Conservation (phyloP, 225 moss, liverwort and hornwort genomes). For the Asterella californica region DNA sequence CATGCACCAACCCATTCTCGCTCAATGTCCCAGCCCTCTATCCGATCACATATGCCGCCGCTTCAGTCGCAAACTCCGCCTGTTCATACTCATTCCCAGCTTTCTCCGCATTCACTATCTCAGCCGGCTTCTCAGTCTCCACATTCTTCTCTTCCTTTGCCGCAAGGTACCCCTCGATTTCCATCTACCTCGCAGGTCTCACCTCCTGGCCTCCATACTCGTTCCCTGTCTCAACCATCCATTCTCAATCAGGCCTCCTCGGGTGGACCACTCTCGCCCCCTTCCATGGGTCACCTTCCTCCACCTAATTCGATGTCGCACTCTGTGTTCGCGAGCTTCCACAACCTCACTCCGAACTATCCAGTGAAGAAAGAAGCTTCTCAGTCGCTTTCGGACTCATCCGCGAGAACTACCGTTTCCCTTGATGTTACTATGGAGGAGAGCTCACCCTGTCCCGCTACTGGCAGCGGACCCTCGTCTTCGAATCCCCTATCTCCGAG, state of each 20-base stretch:
- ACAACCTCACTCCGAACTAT: constrained; percentile 18
- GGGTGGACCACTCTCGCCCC: constrained; percentile 1
- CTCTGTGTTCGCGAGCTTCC: constrained; percentile 18
- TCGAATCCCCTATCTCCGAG: constrained; percentile 10
- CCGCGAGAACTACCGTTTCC: constrained; percentile 26
- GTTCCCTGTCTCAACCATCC: constrained; percentile 23
- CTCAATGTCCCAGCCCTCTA: constrained; percentile 22
- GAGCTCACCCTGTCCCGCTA: constrained; percentile 26
- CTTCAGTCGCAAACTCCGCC: constrained; percentile 18
- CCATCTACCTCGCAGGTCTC: constrained; percentile 4
- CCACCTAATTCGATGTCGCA: constrained; percentile 14
- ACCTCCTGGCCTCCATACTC: constrained; percentile 13
- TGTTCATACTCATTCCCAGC: constrained; percentile 19
- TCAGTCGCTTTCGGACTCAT: constrained; percentile 31
- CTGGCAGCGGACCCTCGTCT: constrained; percentile 14
- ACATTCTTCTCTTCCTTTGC: constrained; percentile 14
- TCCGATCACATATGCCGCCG: constrained; percentile 19
- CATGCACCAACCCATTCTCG: constrained; percentile 22
- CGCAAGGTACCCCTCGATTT: constrained; percentile 20
- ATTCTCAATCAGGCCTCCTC: constrained; percentile 11
- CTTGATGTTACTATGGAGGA: constrained; percentile 37
- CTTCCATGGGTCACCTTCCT: constrained; percentile 23
- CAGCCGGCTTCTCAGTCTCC: constrained; percentile 20
- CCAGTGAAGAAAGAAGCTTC: constrained; percentile 35
- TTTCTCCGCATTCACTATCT: constrained; percentile 9